Percentiles rank a stretch among this genome's conserved stretches.
phyloP scores from a whole-genome alignment of 768 basidiomycete genomes.

The Boletellus ananas region DNA sequence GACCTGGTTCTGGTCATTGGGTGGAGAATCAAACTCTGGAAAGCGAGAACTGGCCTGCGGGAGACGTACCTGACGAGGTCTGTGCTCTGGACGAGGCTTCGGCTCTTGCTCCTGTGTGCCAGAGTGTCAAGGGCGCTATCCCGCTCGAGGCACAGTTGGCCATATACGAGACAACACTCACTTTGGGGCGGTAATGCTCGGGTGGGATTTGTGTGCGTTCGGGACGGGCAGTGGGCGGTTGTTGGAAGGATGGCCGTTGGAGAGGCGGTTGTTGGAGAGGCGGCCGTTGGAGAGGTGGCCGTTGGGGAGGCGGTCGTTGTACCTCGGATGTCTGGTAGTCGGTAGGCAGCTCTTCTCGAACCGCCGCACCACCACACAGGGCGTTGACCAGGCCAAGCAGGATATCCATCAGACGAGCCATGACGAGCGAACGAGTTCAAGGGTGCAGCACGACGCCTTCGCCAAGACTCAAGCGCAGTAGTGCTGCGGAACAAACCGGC shows the following conservation, averaged over 20 bases:
- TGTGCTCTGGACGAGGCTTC: conserved; percentile 17
- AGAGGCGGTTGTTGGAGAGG: too few relatives aligned
- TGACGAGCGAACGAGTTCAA: background rate
- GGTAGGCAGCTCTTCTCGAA: conserved; percentile 8
- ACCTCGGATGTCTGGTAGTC: conserved; percentile 3
- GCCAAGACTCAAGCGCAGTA: background rate
- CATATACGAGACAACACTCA: conserved; percentile 8
- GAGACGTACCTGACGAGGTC: conserved; percentile 15
- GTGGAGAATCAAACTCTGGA: background rate
- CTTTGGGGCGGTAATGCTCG: conserved; percentile 7
- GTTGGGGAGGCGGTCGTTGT: conserved; percentile 8
- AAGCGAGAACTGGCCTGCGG: background rate
- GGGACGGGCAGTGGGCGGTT: background rate
- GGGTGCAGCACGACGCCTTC: too few relatives aligned
- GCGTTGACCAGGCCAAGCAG: conserved; percentile 19
- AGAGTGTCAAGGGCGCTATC: conserved; percentile 1
- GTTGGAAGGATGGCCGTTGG: too few relatives aligned
- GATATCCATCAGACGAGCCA: conserved; percentile 26
- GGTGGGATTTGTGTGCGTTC: background rate
- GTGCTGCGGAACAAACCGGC: background rate
- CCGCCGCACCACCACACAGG: conserved; percentile 23
- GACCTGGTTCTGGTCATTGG: conserved; percentile 52
- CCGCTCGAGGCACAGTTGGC: background rate
- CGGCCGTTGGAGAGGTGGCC: too few relatives aligned
- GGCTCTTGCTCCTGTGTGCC: conserved; percentile 10